Conservation (phyloP, 495 filamentous ascomycete genomes). For the Zalerion maritima region DNA sequence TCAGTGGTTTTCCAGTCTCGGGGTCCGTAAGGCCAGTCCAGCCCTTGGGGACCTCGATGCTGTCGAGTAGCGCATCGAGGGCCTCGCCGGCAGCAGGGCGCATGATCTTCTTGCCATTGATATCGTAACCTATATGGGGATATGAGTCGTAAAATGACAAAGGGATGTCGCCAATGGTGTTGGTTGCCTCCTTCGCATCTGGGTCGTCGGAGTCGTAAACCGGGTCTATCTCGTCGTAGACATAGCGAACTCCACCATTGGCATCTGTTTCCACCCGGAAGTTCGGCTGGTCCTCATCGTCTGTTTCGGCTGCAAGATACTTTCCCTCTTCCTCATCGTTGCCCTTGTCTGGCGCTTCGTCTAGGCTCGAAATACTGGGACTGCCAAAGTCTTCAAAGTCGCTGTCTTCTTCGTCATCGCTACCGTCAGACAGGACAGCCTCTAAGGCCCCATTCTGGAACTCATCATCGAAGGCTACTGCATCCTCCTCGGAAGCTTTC, state of each 20-base stretch:
- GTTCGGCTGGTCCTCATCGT: slow-evolving; percentile 34
- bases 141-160: slow-evolving; percentile 92
- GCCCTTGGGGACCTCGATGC: slow-evolving; percentile 93
- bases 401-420: slow-evolving; percentile 35
- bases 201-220: slow-evolving; percentile 93
- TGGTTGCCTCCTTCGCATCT: slow-evolving; percentile 60
- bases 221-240: slow-evolving; percentile 76
- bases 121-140: slow-evolving; percentile 96
- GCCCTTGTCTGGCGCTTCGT: slow-evolving; percentile 42
- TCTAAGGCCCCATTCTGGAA: slow-evolving; percentile 16
- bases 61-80: slow-evolving; percentile 83
- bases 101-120: slow-evolving; percentile 96
- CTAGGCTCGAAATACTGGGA: too few species aligned
- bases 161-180: slow-evolving; percentile 93
- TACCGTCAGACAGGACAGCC: slow-evolving; percentile 19
- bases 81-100: slow-evolving; percentile 89
- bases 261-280: slow-evolving; percentile 43
- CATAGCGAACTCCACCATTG: slow-evolving; percentile 37
- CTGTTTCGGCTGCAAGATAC: slow-evolving; percentile 14
- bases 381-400: slow-evolving; percentile 27
- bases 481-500: slow-evolving; percentile 22
- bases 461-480: slow-evolving; percentile 19
- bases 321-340: slow-evolving; percentile 28
- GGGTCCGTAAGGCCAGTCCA: slow-evolving; percentile 95
- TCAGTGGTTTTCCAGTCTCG: slow-evolving; percentile 77